phyloP scores from a whole-genome alignment of 192 early-diverging fungal genomes.

The Thoreauomyces humboldtii region DNA sequence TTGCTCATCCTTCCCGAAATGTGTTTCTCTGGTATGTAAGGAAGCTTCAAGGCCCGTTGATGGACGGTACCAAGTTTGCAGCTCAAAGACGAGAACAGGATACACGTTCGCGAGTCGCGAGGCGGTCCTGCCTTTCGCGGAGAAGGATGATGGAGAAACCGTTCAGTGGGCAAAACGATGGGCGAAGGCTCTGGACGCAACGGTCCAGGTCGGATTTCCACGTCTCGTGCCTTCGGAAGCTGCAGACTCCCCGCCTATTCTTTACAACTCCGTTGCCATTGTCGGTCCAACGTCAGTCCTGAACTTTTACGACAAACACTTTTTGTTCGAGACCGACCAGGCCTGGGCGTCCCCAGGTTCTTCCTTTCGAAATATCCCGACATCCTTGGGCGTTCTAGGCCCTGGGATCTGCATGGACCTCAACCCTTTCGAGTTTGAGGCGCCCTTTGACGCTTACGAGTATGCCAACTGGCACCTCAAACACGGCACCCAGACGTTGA shows the following conservation, averaged over 20 bases:
- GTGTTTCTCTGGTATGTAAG: slow-evolving; percentile 66
- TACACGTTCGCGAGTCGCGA: slow-evolving; percentile 60
- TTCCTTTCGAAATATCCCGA: slow-evolving; percentile 38
- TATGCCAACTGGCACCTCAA: slow-evolving; percentile 63
- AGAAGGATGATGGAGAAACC: slow-evolving; percentile 48
- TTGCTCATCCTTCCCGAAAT: slow-evolving; percentile 75
- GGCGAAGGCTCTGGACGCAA: slow-evolving; percentile 45
- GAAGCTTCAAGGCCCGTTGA: not conserved
- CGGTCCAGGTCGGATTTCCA: slow-evolving; percentile 72
- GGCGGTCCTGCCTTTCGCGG: slow-evolving; percentile 60
- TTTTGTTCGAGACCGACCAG: slow-evolving; percentile 71
- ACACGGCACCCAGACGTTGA: slow-evolving; percentile 45
- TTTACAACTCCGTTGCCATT: slow-evolving; percentile 64
- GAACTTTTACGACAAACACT: slow-evolving; percentile 66
- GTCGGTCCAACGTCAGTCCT: slow-evolving; percentile 55
- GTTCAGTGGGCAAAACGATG: slow-evolving; percentile 61
- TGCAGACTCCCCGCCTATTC: not conserved
- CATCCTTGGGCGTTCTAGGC: too few species aligned
- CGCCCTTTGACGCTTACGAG: slow-evolving; percentile 64
- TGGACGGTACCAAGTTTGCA: not conserved
- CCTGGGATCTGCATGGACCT: slow-evolving; percentile 85
- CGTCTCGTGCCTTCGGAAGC: slow-evolving; percentile 21
- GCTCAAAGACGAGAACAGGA: slow-evolving; percentile 36
- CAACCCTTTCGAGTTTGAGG: slow-evolving; percentile 70
- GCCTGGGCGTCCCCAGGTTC: slow-evolving; percentile 71